Evolutionary conservation across 1,284 basidiomycete genomes (phyloP).

Genomic region (Phlebopus sp.): DNA sequence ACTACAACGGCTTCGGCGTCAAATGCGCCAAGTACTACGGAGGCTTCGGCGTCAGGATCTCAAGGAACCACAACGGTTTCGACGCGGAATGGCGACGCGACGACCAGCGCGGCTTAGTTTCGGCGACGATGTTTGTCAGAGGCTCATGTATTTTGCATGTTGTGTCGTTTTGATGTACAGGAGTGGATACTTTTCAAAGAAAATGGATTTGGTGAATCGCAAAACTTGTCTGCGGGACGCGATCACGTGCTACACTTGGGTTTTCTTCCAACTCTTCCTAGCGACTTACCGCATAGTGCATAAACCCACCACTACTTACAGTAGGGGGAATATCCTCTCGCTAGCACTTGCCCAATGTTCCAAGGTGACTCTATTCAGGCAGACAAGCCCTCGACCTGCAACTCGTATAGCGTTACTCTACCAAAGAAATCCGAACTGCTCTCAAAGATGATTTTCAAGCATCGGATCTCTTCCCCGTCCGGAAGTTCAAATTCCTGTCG

Average conservation of each 20-base stretch:
- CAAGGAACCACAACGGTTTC: too few species aligned
- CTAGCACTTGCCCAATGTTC: neutral
- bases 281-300: too few species aligned
- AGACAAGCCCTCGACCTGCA: slow-evolving; percentile 47
- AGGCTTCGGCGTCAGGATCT: too few species aligned
- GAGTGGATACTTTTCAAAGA: slow-evolving; percentile 17
- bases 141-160: too few species aligned
- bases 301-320: too few species aligned
- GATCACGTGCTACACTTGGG: neutral
- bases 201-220: slow-evolving; percentile 29
- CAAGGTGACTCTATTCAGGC: neutral
- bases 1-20: too few species aligned
- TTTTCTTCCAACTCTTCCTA: too few species aligned
- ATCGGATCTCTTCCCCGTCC: slow-evolving; percentile 34
- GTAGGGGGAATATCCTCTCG: too few species aligned
- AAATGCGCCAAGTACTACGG: too few species aligned
- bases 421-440: slow-evolving; percentile 80
- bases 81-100: too few species aligned
- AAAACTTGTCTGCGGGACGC: slow-evolving; percentile 9
- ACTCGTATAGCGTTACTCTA: slow-evolving; percentile 67
- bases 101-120: too few species aligned
- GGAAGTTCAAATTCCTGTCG: slow-evolving; percentile 60
- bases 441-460: slow-evolving; percentile 68
- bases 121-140: too few species aligned
- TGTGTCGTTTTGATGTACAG: neutral